Conservation (phyloP, 768 basidiomycete species). For the Leccinellum luteum region DNA sequence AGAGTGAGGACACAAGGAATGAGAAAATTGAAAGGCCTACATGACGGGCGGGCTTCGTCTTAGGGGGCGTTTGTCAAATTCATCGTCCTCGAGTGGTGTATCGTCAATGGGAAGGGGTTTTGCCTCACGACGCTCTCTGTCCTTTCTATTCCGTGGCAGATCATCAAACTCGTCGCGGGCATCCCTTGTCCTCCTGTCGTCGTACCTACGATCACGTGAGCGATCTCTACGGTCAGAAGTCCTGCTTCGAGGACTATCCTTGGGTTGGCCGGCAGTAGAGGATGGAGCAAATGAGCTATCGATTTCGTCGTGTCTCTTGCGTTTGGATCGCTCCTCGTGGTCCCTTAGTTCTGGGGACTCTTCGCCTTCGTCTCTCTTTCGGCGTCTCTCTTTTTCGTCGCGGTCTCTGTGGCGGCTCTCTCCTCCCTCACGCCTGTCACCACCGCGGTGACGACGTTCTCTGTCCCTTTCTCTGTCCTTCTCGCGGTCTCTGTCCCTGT, state of each 20-base stretch:
- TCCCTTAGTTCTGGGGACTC: slow-evolving; percentile 44
- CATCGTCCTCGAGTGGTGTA: slow-evolving; percentile 33
- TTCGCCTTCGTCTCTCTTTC: slow-evolving; percentile 68
- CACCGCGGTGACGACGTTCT: slow-evolving; percentile 45
- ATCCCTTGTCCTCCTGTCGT: slow-evolving; percentile 43
- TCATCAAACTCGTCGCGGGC: slow-evolving; percentile 66
- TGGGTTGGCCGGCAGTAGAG: slow-evolving; percentile 32
- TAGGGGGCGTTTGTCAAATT: slow-evolving; percentile 35
- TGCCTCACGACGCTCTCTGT: slow-evolving; percentile 42
- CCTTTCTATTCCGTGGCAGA: slow-evolving; percentile 41
- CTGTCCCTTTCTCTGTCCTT: slow-evolving; percentile 31
- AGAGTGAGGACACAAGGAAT: slow-evolving; percentile 2
- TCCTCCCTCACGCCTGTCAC: slow-evolving; percentile 47
- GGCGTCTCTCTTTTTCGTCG: slow-evolving; percentile 53
- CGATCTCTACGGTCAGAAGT: slow-evolving; percentile 44
- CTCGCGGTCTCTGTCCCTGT: slow-evolving; percentile 37
- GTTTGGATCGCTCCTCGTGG: slow-evolving; percentile 58
- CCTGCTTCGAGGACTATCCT: slow-evolving; percentile 51
- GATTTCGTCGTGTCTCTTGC: slow-evolving; percentile 59
- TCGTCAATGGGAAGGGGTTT: slow-evolving; percentile 43
- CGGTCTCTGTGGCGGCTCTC: slow-evolving; percentile 54
- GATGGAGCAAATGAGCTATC: slow-evolving; percentile 43
- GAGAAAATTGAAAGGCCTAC: slow-evolving; percentile 33
- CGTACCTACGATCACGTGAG: slow-evolving; percentile 56
- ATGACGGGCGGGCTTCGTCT: slow-evolving; percentile 38